These are phyloP conservation scores for Tylopilus felleus DNA, from an alignment of 768 basidiomycete genomes.

Conservation along the genomic window DNA sequence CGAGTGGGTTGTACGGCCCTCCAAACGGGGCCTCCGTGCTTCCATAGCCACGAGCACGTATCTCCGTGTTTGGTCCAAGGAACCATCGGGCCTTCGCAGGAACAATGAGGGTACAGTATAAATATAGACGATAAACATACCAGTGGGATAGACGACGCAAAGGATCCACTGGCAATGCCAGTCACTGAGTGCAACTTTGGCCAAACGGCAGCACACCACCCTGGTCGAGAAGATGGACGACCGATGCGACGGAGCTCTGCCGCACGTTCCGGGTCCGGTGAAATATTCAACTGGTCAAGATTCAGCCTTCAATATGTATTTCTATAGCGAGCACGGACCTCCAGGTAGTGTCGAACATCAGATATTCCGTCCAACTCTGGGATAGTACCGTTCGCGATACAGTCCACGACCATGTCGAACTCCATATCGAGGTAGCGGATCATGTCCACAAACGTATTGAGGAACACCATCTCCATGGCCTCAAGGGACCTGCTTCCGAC, in stretches of 20 bases:
- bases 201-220: too few relatives aligned
- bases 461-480: conserved; percentile 1
- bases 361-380: conserved; percentile 1
- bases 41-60: not conserved
- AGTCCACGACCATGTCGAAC: conserved; percentile 11
- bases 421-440: conserved; percentile 7
- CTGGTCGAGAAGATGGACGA: too few relatives aligned
- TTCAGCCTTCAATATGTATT: not conserved
- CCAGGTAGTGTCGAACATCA: conserved; percentile 1
- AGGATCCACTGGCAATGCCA: conserved; percentile 4
- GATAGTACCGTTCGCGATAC: conserved; percentile 11
- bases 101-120: too few relatives aligned
- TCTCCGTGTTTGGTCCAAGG: not conserved
- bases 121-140: too few relatives aligned
- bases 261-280: too few relatives aligned
- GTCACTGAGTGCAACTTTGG: too few relatives aligned
- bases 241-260: too few relatives aligned
- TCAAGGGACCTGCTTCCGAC: conserved; percentile 4
- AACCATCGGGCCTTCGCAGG: too few relatives aligned
- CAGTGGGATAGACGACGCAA: conserved; percentile 1
- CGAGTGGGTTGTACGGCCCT: too few relatives aligned
- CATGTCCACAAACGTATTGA: conserved; percentile 11
- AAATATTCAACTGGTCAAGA: not conserved
- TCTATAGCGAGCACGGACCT: not conserved
- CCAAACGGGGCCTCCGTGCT: too few relatives aligned